phyloP scores from a whole-genome alignment of 169 alveolate genomes.

The Plasmodium yoelii region DNA sequence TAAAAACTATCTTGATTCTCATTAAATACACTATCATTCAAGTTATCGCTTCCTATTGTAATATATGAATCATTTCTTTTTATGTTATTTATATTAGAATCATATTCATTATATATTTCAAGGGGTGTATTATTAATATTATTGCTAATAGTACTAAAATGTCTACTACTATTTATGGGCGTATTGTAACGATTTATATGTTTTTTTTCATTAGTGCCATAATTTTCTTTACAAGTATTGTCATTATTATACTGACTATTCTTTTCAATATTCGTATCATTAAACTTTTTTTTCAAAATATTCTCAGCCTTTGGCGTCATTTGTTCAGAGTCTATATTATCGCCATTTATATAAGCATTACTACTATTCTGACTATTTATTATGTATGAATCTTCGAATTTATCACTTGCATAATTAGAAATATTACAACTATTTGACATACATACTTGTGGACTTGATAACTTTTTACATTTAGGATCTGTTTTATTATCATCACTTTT shows the following conservation, averaged over 20 bases:
- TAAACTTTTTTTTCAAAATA: no score
- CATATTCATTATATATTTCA: conserved; percentile 5
- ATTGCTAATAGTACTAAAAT: background rate
- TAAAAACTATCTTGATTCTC: conserved; percentile 1
- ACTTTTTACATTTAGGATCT: background rate
- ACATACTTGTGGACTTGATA: background rate
- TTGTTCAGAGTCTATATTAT: background rate
- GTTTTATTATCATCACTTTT: conserved; percentile 4
- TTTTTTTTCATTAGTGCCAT: background rate
- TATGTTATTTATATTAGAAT: conserved; percentile 27
- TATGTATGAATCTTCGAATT: conserved; percentile 20
- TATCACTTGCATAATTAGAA: conserved; percentile 29
- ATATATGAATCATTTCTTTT: conserved; percentile 67
- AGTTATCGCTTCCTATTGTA: conserved; percentile 13
- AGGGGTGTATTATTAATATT: background rate
- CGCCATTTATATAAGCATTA: conserved; percentile 1
- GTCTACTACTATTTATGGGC: conserved; percentile 8
- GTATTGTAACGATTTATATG: background rate
- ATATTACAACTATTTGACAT: conserved; percentile 1
- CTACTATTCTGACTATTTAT: conserved; percentile 13
- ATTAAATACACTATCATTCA: conserved; percentile 5
- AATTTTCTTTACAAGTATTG: background rate
- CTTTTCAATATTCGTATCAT: background rate
- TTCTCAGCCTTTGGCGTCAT: no score
- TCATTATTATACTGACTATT: background rate